Evolutionary conservation across 805 yeast genomes (phyloP).

Genomic region (Nakazawaea siamensis): DNA sequence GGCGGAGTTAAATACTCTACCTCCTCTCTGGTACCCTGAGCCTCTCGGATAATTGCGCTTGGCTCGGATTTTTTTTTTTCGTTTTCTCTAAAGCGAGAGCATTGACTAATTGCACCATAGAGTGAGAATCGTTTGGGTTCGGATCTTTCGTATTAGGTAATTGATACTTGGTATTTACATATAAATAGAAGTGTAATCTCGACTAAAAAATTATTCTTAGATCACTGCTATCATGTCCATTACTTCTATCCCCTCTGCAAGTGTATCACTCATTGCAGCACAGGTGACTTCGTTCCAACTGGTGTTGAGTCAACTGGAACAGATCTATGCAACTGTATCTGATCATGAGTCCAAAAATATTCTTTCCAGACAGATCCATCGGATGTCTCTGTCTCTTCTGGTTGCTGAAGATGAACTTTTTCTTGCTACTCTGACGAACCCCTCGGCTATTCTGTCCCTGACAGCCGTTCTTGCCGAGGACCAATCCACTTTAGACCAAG

Average conservation of each 20-base stretch:
- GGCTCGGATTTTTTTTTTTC: too few relatives aligned
- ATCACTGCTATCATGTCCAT: neutral
- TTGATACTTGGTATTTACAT: too few relatives aligned
- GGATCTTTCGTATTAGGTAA: too few relatives aligned
- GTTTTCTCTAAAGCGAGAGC: too few relatives aligned
- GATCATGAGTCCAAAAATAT: neutral
- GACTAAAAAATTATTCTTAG: too few relatives aligned
- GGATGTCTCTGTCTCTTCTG: slow-evolving; percentile 1
- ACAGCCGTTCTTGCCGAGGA: slow-evolving; percentile 13
- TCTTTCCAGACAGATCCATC: neutral
- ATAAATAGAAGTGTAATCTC: too few relatives aligned
- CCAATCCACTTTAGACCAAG: neutral
- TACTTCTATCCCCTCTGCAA: neutral
- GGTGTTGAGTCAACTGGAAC: neutral
- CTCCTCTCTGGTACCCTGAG: too few relatives aligned
- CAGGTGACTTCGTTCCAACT: neutral
- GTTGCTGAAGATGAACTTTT: neutral
- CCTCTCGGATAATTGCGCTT: too few relatives aligned
- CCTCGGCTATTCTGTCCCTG: slow-evolving; percentile 13
- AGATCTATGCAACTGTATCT: neutral
- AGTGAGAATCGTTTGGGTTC: too few relatives aligned
- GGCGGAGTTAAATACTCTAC: too few relatives aligned
- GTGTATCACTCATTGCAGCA: neutral
- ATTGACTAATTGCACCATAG: too few relatives aligned
- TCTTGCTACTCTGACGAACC: slow-evolving; percentile 26